Percentiles rank a stretch among this genome's conserved stretches.
phyloP scores from a whole-genome alignment of 768 basidiomycete species.

The Tricholoma terreum region DNA sequence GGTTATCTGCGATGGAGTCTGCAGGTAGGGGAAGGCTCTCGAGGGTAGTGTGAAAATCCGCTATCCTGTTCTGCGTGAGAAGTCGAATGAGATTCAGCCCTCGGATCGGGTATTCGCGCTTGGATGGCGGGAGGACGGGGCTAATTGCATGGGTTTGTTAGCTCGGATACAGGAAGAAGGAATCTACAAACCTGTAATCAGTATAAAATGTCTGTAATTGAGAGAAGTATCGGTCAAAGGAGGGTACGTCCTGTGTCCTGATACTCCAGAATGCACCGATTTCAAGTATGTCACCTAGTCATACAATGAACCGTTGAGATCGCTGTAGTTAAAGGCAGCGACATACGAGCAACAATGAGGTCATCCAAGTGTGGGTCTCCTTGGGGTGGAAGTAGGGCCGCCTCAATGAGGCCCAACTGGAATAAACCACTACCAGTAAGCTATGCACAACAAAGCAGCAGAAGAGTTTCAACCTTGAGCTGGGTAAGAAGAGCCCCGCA shows the following conservation, averaged over 20 bases:
- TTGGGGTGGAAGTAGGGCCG: slow-evolving; percentile 74
- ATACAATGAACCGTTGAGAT: background rate
- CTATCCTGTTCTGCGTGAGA: slow-evolving; percentile 93
- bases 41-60: slow-evolving; percentile 95
- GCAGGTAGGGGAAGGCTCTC: slow-evolving; percentile 80
- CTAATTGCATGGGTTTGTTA: slow-evolving; percentile 31
- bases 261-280: slow-evolving; percentile 95
- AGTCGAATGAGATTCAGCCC: slow-evolving; percentile 94
- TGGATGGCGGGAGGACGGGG: slow-evolving; percentile 74
- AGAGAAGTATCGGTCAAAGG: slow-evolving; percentile 93
- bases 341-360: slow-evolving; percentile 66
- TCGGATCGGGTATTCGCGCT: slow-evolving; percentile 83
- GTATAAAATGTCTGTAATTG: slow-evolving; percentile 89
- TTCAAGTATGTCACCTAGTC: slow-evolving; percentile 87
- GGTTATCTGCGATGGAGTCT: slow-evolving; percentile 63
- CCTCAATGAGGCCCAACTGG: slow-evolving; percentile 75
- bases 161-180: background rate
- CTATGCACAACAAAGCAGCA: background rate
- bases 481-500: slow-evolving; percentile 61
- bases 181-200: slow-evolving; percentile 59
- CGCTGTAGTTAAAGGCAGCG: background rate
- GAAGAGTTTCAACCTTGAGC: slow-evolving; percentile 60
- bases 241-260: slow-evolving; percentile 80
- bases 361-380: slow-evolving; percentile 62
- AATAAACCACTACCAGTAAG: background rate